A percentile compares a stretch with the other conserved stretches of the same genome.
Evolutionary conservation across 768 basidiomycete genomes (phyloP).

Genomic region (Phaeotremella fagi): DNA sequence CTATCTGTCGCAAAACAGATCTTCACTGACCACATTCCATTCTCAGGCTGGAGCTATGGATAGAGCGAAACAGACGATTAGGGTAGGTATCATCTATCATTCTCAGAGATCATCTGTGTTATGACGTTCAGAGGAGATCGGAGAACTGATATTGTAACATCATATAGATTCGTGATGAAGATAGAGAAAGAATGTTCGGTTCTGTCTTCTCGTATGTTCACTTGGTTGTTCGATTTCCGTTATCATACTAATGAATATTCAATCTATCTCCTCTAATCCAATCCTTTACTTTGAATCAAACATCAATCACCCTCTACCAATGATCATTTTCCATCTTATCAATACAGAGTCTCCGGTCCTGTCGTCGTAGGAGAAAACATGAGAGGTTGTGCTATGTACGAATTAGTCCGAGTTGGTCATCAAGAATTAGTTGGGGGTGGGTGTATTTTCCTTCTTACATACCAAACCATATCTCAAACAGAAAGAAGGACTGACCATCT

Average conservation of each 20-base stretch:
- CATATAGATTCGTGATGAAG: slow-evolving; percentile 73
- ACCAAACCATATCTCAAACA: too few relatives aligned
- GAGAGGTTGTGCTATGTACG: slow-evolving; percentile 92
- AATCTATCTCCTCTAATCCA: too few relatives aligned
- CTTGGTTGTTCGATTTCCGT: background rate
- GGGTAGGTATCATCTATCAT: slow-evolving; percentile 22
- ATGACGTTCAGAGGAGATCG: background rate
- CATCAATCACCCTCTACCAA: background rate
- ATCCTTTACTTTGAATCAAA: too few relatives aligned
- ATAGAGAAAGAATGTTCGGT: slow-evolving; percentile 62
- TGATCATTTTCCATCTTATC: slow-evolving; percentile 41
- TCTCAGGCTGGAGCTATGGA: slow-evolving; percentile 82
- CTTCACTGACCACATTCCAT: background rate
- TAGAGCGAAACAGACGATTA: slow-evolving; percentile 66
- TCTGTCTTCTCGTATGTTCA: slow-evolving; percentile 42
- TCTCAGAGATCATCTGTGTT: background rate
- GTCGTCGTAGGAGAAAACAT: slow-evolving; percentile 95
- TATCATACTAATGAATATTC: too few relatives aligned
- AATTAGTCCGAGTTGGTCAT: slow-evolving; percentile 79
- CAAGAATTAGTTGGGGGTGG: slow-evolving; percentile 94
- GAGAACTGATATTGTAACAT: slow-evolving; percentile 3
- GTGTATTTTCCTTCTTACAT: slow-evolving; percentile 46
- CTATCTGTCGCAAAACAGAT: too few relatives aligned
- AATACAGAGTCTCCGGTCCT: slow-evolving; percentile 93
- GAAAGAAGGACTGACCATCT: background rate